Evolutionary conservation across 2,329 filamentous ascomycete genomes (phyloP).

Genomic region (Ophiostoma ulmi): DNA sequence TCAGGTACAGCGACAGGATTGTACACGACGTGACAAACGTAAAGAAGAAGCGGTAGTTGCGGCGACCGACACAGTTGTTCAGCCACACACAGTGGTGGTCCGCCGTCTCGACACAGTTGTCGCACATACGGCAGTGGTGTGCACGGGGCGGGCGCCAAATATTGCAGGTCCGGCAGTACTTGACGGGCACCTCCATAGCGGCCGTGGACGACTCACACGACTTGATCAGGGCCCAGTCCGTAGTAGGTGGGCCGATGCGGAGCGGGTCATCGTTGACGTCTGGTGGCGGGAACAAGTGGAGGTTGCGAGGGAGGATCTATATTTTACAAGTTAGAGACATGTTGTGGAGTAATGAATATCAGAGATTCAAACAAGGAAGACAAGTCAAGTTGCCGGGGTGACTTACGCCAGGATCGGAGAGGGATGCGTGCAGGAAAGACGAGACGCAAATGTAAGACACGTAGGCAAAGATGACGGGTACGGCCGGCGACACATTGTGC

Average conservation of each 20-base stretch:
- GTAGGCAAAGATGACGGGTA: constrained; percentile 87
- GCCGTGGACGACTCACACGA: constrained; percentile 68
- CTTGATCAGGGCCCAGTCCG: constrained; percentile 89
- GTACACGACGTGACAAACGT: constrained; percentile 79
- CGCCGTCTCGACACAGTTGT: constrained; percentile 94
- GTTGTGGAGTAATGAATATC: constrained; percentile 5
- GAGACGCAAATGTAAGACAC: constrained; percentile 86
- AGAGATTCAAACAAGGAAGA: background rate
- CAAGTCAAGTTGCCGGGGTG: background rate
- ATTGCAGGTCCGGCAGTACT: constrained; percentile 96
- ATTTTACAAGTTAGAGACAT: background rate
- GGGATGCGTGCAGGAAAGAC: constrained; percentile 88
- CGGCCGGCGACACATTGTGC: constrained; percentile 77
- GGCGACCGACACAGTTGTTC: constrained; percentile 94
- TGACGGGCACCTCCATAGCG: constrained; percentile 95
- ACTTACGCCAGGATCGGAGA: constrained; percentile 85
- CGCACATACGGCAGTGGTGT: constrained; percentile 93
- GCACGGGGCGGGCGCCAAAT: constrained; percentile 95
- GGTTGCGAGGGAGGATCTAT: constrained; percentile 84
- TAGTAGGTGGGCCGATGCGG: constrained; percentile 74
- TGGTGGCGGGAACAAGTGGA: constrained; percentile 78
- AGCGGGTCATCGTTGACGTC: constrained; percentile 76
- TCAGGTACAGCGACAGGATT: constrained; percentile 67
- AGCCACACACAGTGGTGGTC: constrained; percentile 99
- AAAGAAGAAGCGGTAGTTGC: constrained; percentile 98